phyloP scores from a whole-genome alignment of 768 basidiomycete species.

The Calocybe indica region DNA sequence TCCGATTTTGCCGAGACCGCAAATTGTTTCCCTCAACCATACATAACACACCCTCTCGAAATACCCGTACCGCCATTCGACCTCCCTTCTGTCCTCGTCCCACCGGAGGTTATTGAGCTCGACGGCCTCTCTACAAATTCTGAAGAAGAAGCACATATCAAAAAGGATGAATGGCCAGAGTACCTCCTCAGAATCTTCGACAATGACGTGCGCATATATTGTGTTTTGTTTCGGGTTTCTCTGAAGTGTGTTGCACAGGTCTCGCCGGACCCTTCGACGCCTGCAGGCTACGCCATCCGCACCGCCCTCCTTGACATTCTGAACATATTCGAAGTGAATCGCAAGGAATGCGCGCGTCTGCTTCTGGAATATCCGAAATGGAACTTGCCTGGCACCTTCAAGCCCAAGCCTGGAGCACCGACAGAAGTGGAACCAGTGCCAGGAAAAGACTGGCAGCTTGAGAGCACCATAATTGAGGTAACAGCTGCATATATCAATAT shows the following conservation, averaged over 20 bases:
- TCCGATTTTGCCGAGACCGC: constrained; percentile 53
- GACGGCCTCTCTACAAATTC: constrained; percentile 65
- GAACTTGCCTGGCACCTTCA: constrained; percentile 80
- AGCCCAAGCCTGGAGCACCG: constrained; percentile 62
- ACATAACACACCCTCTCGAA: constrained; percentile 41
- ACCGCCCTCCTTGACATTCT: constrained; percentile 70
- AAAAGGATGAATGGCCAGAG: constrained; percentile 81
- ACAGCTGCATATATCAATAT: constrained; percentile 6
- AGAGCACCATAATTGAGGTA: constrained; percentile 86
- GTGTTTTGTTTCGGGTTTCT: neutral
- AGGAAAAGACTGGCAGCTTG: constrained; percentile 80
- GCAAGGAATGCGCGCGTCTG: constrained; percentile 89
- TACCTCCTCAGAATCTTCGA: constrained; percentile 67
- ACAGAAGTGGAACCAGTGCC: constrained; percentile 41
- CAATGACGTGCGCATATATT: constrained; percentile 32
- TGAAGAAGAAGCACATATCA: constrained; percentile 65
- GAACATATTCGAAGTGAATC: constrained; percentile 91
- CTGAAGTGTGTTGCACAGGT: constrained; percentile 38
- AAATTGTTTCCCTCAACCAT: constrained; percentile 61
- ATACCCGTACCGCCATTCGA: constrained; percentile 43
- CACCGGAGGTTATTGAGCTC: constrained; percentile 82
- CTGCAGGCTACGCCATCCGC: constrained; percentile 76
- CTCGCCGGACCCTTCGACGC: constrained; percentile 68
- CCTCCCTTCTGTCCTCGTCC: constrained; percentile 76
- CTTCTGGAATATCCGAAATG: constrained; percentile 85